phyloP scores from a whole-genome alignment of 2,329 filamentous ascomycete genomes.

The Penicillium fuscoglaucum region DNA sequence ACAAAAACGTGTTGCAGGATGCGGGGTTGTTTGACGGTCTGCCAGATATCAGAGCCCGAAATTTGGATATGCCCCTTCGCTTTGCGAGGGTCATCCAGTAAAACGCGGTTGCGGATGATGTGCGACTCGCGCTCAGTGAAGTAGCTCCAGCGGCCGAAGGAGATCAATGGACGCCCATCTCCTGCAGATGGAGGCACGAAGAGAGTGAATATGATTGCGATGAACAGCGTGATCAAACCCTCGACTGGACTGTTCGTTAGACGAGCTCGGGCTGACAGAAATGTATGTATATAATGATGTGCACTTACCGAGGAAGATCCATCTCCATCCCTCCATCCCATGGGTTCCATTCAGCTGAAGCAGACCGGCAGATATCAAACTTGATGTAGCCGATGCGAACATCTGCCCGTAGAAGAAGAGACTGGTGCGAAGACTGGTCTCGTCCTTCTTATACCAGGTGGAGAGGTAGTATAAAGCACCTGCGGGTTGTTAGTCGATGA shows the following conservation, averaged over 20 bases:
- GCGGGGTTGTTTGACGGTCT: conserved; percentile 49
- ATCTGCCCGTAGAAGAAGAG: conserved; percentile 60
- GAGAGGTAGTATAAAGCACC: conserved; percentile 49
- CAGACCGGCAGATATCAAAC: conserved; percentile 41
- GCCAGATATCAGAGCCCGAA: conserved; percentile 37
- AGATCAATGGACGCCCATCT: conserved; percentile 38
- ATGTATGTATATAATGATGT: too few species aligned
- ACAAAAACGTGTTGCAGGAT: conserved; percentile 56
- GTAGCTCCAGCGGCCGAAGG: conserved; percentile 42
- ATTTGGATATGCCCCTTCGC: conserved; percentile 40
- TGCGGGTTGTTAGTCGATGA: background rate
- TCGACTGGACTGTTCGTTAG: conserved; percentile 40
- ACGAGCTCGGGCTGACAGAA: background rate
- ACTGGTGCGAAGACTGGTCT: conserved; percentile 55
- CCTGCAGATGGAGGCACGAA: conserved; percentile 43
- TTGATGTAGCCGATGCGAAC: conserved; percentile 48
- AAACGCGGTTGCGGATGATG: conserved; percentile 44
- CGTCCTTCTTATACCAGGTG: conserved; percentile 56
- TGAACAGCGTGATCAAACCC: conserved; percentile 54
- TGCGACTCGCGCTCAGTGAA: conserved; percentile 47
- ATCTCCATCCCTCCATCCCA: conserved; percentile 57
- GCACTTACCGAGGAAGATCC: conserved; percentile 50
- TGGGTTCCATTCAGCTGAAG: conserved; percentile 53
- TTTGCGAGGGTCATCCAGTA: conserved; percentile 49
- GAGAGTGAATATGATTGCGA: conserved; percentile 43